phyloP scores from a whole-genome alignment of 352 stramenopile genomes.

The Phytopythium sindhum region DNA sequence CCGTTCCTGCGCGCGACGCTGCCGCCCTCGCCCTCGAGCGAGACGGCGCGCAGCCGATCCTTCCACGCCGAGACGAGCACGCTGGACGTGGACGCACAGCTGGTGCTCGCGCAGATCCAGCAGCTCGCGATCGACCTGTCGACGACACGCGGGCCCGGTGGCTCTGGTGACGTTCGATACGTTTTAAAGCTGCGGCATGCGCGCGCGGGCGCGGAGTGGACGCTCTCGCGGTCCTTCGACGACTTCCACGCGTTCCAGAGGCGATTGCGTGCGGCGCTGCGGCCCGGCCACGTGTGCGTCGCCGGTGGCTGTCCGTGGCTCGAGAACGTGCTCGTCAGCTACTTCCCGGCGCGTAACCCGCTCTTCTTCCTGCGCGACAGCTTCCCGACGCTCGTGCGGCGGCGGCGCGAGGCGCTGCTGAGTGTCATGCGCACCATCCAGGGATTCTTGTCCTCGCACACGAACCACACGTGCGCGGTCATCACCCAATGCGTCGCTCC shows the following conservation, averaged over 20 bases:
- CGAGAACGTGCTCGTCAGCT: slow-evolving; percentile 31
- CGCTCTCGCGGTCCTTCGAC: slow-evolving; percentile 32
- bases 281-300: slow-evolving; percentile 43
- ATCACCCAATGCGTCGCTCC: slow-evolving; percentile 20
- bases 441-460: slow-evolving; percentile 28
- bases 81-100: slow-evolving; percentile 12
- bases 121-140: slow-evolving; percentile 14
- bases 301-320: slow-evolving; percentile 43
- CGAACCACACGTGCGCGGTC: slow-evolving; percentile 32
- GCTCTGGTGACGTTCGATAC: slow-evolving; percentile 31
- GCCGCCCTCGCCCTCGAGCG: background rate
- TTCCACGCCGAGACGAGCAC: slow-evolving; percentile 11
- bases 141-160: background rate
- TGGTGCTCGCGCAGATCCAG: slow-evolving; percentile 17
- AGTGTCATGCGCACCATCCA: slow-evolving; percentile 28
- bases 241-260: slow-evolving; percentile 36
- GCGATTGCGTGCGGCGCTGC: slow-evolving; percentile 17
- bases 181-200: slow-evolving; percentile 31
- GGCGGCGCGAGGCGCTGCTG: slow-evolving; percentile 22
- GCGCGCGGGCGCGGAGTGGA: slow-evolving; percentile 21
- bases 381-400: slow-evolving; percentile 17
- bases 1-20: background rate
- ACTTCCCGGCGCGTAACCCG: slow-evolving; percentile 24
- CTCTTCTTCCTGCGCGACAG: slow-evolving; percentile 16
- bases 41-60: slow-evolving; percentile 5